A percentile compares a stretch with the other conserved stretches of the same genome.
phyloP scores from a whole-genome alignment of 768 basidiomycete genomes.

The Ramaria rubella region DNA sequence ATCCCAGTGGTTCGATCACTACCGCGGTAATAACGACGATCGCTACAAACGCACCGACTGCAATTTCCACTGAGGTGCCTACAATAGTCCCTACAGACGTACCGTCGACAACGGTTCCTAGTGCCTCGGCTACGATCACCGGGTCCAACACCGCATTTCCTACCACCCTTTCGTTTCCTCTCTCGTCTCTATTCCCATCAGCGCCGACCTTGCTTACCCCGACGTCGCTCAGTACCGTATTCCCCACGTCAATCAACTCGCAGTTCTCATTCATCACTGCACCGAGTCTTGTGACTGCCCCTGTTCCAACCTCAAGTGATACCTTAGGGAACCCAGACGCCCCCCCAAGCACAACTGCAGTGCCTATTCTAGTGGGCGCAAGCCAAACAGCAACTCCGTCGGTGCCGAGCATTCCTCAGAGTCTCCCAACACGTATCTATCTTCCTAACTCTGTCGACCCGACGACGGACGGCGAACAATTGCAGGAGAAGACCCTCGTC shows the following conservation, averaged over 20 bases:
- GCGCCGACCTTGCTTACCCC: background rate
- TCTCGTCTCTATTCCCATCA: background rate
- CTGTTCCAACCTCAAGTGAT: background rate
- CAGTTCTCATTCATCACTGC: conserved; percentile 1
- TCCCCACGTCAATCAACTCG: conserved; percentile 10
- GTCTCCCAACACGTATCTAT: background rate
- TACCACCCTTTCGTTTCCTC: background rate
- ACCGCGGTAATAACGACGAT: too few species aligned
- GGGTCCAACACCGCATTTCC: background rate
- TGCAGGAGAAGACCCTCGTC: background rate
- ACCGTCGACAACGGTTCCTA: background rate
- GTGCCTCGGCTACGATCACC: background rate
- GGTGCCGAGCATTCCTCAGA: background rate
- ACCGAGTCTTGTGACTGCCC: background rate
- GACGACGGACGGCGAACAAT: background rate
- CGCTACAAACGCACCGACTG: too few species aligned
- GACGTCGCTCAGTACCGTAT: conserved; percentile 15
- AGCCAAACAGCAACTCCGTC: background rate
- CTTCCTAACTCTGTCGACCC: background rate
- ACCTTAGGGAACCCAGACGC: conserved; percentile 1
- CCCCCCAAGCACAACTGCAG: background rate
- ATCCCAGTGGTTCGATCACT: too few species aligned
- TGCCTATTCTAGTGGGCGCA: background rate
- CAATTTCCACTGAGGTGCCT: conserved; percentile 4
- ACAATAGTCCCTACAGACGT: conserved; percentile 9